Evolutionary conservation across 371 early-diverging fungal genomes (phyloP).

Genomic region (Scutellospora calospora): DNA sequence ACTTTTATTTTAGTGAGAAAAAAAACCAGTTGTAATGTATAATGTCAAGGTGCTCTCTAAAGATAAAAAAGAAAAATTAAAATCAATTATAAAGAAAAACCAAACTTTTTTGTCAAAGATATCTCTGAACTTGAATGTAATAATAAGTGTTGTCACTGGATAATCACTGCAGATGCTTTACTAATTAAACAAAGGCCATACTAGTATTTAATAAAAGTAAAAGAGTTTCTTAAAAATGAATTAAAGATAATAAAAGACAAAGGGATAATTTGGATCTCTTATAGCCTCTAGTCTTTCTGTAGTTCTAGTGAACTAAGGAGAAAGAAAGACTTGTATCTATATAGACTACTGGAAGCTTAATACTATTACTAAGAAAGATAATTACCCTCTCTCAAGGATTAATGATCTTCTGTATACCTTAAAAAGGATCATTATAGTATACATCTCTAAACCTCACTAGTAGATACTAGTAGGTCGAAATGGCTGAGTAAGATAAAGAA

Average conservation of each 20-base stretch:
- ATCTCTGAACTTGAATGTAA: not conserved
- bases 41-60: not conserved
- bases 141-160: not conserved
- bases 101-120: not conserved
- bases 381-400: not conserved
- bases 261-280: not conserved
- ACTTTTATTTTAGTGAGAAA: not conserved
- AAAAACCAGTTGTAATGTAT: not conserved
- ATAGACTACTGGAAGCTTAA: not conserved
- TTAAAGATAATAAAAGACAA: not conserved
- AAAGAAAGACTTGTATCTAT: not conserved
- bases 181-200: not conserved
- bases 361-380: not conserved
- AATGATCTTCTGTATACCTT: not conserved
- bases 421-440: not conserved
- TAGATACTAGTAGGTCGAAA: too few species aligned
- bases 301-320: not conserved
- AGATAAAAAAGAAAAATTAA: not conserved
- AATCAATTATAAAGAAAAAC: not conserved
- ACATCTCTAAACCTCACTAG: not conserved
- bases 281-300: not conserved
- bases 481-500: too few species aligned
- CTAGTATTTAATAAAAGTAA: not conserved
- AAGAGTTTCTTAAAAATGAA: not conserved
- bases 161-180: not conserved